A percentile compares a stretch with the other conserved stretches of the same genome.
Evolutionary conservation across 169 alveolate genomes (phyloP).

Genomic region (Plasmodium vinckei): DNA sequence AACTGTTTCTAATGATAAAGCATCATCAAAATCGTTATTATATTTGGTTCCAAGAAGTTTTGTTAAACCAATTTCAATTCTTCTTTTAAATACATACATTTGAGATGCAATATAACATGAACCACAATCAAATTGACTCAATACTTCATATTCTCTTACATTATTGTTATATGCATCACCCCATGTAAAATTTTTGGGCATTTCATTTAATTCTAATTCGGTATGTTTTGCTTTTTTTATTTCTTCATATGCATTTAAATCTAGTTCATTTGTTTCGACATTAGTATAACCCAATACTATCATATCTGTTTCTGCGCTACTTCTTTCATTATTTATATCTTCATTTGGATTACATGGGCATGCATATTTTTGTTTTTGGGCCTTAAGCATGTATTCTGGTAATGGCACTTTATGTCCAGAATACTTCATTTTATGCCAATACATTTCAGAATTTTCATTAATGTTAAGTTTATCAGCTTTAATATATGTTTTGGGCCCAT

Average conservation of each 20-base stretch:
- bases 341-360: slow-evolving; percentile 61
- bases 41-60: slow-evolving; percentile 79
- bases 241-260: slow-evolving; percentile 51
- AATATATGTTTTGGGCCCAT: background rate
- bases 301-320: slow-evolving; percentile 8
- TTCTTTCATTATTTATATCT: slow-evolving; percentile 7
- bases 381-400: background rate
- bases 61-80: slow-evolving; percentile 89
- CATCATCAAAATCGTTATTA: slow-evolving; percentile 60
- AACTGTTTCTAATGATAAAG: slow-evolving; percentile 79
- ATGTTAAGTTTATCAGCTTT: background rate
- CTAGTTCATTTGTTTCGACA: slow-evolving; percentile 29
- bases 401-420: slow-evolving; percentile 38
- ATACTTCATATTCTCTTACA: slow-evolving; percentile 72
- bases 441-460: slow-evolving; percentile 26
- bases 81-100: slow-evolving; percentile 88
- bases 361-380: slow-evolving; percentile 42
- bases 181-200: slow-evolving; percentile 84
- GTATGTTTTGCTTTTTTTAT: slow-evolving; percentile 13
- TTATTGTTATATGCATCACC: slow-evolving; percentile 88
- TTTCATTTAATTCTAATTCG: slow-evolving; percentile 64
- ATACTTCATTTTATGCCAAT: slow-evolving; percentile 74
- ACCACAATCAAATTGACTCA: slow-evolving; percentile 95
- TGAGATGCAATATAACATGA: slow-evolving; percentile 95
- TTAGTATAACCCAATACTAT: slow-evolving; percentile 4